These are phyloP conservation scores for Leishmania lainsoni DNA, from an alignment of 208 protist species.

Conservation along the genomic window DNA sequence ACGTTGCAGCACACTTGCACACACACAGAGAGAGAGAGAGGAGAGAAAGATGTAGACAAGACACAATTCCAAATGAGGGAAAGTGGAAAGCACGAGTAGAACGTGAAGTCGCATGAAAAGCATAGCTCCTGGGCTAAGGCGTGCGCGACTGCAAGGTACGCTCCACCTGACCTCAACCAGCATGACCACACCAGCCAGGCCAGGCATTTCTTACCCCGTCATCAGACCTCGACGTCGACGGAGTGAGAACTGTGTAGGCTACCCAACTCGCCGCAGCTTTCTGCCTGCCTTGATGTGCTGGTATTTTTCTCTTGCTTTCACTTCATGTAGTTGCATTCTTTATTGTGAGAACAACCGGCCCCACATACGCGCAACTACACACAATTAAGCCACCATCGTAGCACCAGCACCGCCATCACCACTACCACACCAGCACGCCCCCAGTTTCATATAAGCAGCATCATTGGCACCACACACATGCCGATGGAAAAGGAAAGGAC, in stretches of 20 bases:
- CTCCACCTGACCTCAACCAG: not conserved
- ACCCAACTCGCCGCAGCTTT: not conserved
- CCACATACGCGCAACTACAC: not conserved
- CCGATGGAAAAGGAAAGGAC: not conserved
- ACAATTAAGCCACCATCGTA: not conserved
- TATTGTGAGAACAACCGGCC: not conserved
- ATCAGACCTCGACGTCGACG: not conserved
- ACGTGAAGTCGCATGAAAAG: not conserved
- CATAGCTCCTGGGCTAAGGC: not conserved
- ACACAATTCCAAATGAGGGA: not conserved
- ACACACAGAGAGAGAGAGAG: too few species aligned
- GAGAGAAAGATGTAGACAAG: not conserved
- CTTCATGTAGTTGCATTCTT: not conserved
- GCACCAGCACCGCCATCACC: not conserved
- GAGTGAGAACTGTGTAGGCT: not conserved
- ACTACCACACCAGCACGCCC: not conserved
- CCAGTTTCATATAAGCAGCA: not conserved
- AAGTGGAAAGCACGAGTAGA: not conserved
- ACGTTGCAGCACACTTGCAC: not conserved
- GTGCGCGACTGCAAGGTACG: not conserved
- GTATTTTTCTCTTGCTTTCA: not conserved
- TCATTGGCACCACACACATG: not conserved
- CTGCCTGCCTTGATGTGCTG: not conserved
- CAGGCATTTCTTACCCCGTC: not conserved
- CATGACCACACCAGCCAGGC: too few species aligned